phyloP scores from a whole-genome alignment of 2,329 filamentous ascomycete species.

The Raffaelea arxii region DNA sequence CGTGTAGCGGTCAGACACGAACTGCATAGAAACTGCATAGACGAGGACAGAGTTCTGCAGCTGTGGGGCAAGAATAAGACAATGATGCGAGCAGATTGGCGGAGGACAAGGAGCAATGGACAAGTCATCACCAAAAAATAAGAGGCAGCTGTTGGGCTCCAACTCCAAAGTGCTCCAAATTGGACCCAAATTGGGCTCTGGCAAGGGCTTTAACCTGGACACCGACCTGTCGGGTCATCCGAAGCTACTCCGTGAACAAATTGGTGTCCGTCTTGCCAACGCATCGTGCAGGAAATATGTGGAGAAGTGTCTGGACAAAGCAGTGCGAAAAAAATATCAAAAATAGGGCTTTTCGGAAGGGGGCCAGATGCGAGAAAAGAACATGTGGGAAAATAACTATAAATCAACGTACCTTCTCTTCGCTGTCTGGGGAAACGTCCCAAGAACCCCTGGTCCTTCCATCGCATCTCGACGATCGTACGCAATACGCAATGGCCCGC shows the following conservation, averaged over 20 bases:
- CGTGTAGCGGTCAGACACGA: no score
- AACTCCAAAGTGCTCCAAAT: no score
- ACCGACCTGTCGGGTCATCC: constrained; percentile 11
- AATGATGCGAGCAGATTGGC: no score
- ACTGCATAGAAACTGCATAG: no score
- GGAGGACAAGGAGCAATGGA: no score
- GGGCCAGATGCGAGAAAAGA: neutral
- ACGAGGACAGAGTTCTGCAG: no score
- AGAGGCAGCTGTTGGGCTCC: no score
- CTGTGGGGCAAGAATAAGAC: no score
- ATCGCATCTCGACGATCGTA: neutral
- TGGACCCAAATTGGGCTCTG: no score
- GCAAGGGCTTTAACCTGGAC: neutral
- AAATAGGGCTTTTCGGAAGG: neutral
- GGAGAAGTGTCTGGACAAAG: constrained; percentile 15
- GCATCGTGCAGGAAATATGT: constrained; percentile 26
- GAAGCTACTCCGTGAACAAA: constrained; percentile 14
- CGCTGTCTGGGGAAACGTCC: neutral
- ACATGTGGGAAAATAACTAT: constrained; percentile 2
- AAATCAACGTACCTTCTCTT: constrained; percentile 1
- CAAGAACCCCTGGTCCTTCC: neutral
- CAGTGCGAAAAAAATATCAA: constrained; percentile 9
- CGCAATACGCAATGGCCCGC: neutral
- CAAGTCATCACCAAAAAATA: neutral
- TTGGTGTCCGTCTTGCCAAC: constrained; percentile 21